Evolutionary conservation across 179 eudicot species (phyloP), one percentile per base, ranked within the genome.

Genomic region (Pouteria campechiana): DNA sequence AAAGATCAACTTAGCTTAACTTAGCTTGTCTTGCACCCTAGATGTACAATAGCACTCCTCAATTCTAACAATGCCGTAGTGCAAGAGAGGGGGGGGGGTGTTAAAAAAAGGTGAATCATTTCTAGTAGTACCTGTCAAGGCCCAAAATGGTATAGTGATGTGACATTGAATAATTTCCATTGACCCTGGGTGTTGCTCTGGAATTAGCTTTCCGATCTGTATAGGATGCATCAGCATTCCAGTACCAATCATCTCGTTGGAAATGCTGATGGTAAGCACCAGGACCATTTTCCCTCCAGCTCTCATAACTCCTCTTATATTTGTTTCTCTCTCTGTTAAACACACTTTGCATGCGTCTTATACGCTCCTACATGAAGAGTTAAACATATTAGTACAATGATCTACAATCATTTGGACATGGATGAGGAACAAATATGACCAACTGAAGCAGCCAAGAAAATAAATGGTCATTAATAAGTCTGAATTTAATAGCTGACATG

Each of bases 181-280:
- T 60, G 7, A 53, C 54, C 31, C 65, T 67, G 61, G 85, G 96
- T 27, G 76, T 36, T 60, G 79, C 85, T 64, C 90, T 73, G 53
- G 65, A 67, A 56, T 52, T 78, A 25, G 61, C 54, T 44, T 63
- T 65, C 8, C 55, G 61, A 52, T 77, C 75, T 55, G 57, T 53
- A 41, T 24, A 69, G 23, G 98, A 79, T 21, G 85, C 37, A 24
- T 90, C 94, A 6, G 78, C 61, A 40, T 82, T 73, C 96, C 96
- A 90, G 50, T 90, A 90, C 94, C 98, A 90, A 67, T 90, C 98
- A 32, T 90, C 85, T 56, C 96, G 63, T 58, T 89, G 88, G 48
- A 58, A 69, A 52, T 85, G 72, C 38, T 83, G 96, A 72, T 90
- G 88, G 71, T 79, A 79, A 36, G 42, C 40, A 61, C 76, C 68